Base-by-base conservation (phyloP, 148 eudicot genomes). In the Beta vulgaris region DNA sequence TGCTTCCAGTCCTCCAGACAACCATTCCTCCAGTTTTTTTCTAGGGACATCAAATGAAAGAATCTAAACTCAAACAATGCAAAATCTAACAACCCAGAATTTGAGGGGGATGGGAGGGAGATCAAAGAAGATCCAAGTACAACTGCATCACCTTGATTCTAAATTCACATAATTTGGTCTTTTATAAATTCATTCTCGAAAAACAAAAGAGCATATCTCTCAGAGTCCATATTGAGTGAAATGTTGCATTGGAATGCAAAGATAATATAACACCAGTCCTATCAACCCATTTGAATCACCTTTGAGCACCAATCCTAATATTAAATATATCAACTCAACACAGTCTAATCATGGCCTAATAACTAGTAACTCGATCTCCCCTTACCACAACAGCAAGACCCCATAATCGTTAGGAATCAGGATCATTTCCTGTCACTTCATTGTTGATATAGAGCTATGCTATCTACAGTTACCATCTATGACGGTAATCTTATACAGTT, bases 1-100 rank as follows among this genome's bases (percentile, higher is more conserved):
- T 89, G 82, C 96, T 85, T 82, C 99, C 99, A 73, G 99, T 85
- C 83, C 99, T 89, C 99, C 99, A 95, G 76, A 92, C 76, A 78
- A 95, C 94, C 75, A 92, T 79, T 39, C 99, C 99, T 73, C 97
- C 99, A 73, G 99, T 92, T 91, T 95, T 95, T 60, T 83, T 89
- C 99, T 95, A 85, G 73, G 78, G 84, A 78, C 70, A 67, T 44
- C 18, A 72, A 69, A 69, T 26, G 69, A 32, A 35, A 15, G 40
- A 54, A 39, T 42, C n/a, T n/a, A 54, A 37, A 62, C 16, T 34
- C 1, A 28, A 68, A 55, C 62, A 73, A 73, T n/a, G 13, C 11
- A 37, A 26, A 64, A 36, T 12, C 49, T 37, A 10, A 10, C 13
- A 23, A 64, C 28, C 1, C 53, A 48, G n/a, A 3, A 18, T 3